A percentile compares a stretch with the other conserved stretches of the same genome.
These are phyloP conservation scores for Microbotryum lychnidis-dioicae DNA, from an alignment of 1,284 basidiomycete genomes.

Conservation along the genomic window DNA sequence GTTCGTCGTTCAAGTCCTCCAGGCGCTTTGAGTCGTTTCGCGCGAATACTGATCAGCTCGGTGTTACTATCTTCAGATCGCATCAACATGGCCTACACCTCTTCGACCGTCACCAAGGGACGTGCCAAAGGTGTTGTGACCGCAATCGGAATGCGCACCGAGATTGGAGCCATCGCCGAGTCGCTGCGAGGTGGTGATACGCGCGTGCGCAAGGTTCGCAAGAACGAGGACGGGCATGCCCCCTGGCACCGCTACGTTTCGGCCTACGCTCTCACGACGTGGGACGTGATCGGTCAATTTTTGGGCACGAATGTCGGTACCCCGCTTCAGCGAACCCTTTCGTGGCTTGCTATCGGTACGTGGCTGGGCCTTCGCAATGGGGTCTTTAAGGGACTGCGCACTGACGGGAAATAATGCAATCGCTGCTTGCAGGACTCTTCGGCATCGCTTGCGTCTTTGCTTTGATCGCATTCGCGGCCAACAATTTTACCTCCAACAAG, in stretches of 20 bases:
- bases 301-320: slow-evolving; percentile 41
- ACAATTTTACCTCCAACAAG: slow-evolving; percentile 31
- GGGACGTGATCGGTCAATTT: slow-evolving; percentile 39
- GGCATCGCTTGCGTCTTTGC: slow-evolving; percentile 35
- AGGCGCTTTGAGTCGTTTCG: too few relatives aligned
- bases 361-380: not conserved
- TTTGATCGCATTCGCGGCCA: slow-evolving; percentile 40
- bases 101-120: slow-evolving; percentile 58
- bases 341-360: slow-evolving; percentile 37
- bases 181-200: slow-evolving; percentile 41
- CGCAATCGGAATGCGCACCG: slow-evolving; percentile 58
- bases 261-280: slow-evolving; percentile 39
- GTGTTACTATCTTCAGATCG: slow-evolving; percentile 47
- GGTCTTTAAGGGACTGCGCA: slow-evolving; percentile 37
- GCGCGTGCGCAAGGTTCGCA: slow-evolving; percentile 24
- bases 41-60: not conserved
- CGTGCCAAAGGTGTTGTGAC: slow-evolving; percentile 54
- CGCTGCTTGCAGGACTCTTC: slow-evolving; percentile 5
- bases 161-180: slow-evolving; percentile 54
- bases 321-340: slow-evolving; percentile 40
- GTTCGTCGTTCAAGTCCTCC: not conserved
- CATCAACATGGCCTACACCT: slow-evolving; percentile 53
- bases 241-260: slow-evolving; percentile 41
- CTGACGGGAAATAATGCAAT: too few relatives aligned
- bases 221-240: slow-evolving; percentile 40